Percentiles rank a stretch among this genome's conserved stretches.
Evolutionary conservation across 1,284 basidiomycete genomes (phyloP).

Genomic region (Papiliotrema fonsecae): DNA sequence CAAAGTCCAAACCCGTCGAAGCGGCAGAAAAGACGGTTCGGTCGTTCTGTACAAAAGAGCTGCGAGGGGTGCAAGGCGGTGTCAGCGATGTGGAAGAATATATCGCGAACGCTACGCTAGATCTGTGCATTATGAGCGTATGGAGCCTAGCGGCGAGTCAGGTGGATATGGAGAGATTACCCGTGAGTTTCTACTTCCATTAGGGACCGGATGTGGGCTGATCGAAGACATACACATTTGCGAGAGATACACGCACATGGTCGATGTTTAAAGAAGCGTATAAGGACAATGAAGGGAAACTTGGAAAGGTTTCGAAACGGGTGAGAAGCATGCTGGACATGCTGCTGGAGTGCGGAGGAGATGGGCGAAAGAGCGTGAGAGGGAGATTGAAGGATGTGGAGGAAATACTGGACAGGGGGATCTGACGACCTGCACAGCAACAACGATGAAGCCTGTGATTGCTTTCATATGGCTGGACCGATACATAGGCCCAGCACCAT

Average conservation of each 20-base stretch:
- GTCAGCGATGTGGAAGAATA: slow-evolving; percentile 43
- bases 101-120: slow-evolving; percentile 46
- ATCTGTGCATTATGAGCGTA: slow-evolving; percentile 43
- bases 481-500: too few relatives aligned
- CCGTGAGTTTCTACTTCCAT: slow-evolving; percentile 25
- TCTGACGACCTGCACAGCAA: too few relatives aligned
- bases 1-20: slow-evolving; percentile 23
- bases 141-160: slow-evolving; percentile 40
- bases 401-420: slow-evolving; percentile 18
- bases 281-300: slow-evolving; percentile 16
- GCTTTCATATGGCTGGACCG: too few relatives aligned
- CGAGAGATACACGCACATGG: slow-evolving; percentile 44
- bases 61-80: slow-evolving; percentile 36
- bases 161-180: slow-evolving; percentile 32
- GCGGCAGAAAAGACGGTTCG: slow-evolving; percentile 40
- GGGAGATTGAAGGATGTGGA: slow-evolving; percentile 30
- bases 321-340: slow-evolving; percentile 22
- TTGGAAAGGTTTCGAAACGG: slow-evolving; percentile 23
- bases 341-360: slow-evolving; percentile 32
- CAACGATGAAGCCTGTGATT: too few relatives aligned
- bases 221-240: slow-evolving; percentile 45
- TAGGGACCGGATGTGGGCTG: not conserved
- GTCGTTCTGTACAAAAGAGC: slow-evolving; percentile 44
- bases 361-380: slow-evolving; percentile 36
- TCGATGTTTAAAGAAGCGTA: slow-evolving; percentile 31